Conservation (phyloP, 345 rosid species). For the Heritiera littoralis region DNA sequence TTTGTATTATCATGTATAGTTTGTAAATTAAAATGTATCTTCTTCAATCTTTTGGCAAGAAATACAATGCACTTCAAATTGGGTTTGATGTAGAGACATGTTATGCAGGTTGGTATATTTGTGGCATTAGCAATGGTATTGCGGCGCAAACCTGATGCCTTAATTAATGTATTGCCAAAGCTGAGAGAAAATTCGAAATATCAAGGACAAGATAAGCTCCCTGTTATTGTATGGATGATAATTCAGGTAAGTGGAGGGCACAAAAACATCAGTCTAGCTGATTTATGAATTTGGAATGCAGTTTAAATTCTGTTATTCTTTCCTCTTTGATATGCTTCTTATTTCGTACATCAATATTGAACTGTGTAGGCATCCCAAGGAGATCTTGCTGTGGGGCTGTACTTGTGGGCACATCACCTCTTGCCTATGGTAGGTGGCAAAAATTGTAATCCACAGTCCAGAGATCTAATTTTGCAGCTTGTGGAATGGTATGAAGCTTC, state of each 20-base stretch:
- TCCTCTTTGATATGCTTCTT: slow-evolving; percentile 11
- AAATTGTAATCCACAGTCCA: slow-evolving; percentile 66
- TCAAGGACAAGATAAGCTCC: slow-evolving; percentile 77
- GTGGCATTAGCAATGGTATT: slow-evolving; percentile 68
- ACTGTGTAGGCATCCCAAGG: slow-evolving; percentile 57
- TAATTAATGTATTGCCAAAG: slow-evolving; percentile 49
- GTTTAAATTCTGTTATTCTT: background rate
- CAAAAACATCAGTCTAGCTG: background rate
- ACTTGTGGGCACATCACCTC: slow-evolving; percentile 62
- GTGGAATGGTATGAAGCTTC: slow-evolving; percentile 37
- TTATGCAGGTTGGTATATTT: slow-evolving; percentile 69
- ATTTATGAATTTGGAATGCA: slow-evolving; percentile 2
- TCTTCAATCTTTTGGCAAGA: background rate
- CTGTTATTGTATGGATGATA: slow-evolving; percentile 64
- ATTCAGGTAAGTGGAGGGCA: slow-evolving; percentile 49
- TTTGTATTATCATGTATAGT: no score
- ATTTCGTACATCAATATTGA: slow-evolving; percentile 14
- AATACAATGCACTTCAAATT: background rate
- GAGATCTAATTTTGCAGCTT: slow-evolving; percentile 67
- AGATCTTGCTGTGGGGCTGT: slow-evolving; percentile 64
- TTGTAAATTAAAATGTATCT: background rate
- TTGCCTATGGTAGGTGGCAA: slow-evolving; percentile 48
- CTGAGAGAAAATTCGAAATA: slow-evolving; percentile 61
- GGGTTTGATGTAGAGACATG: background rate
- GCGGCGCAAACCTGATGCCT: slow-evolving; percentile 71